Evolutionary conservation across 116 monocot genomes (phyloP).

Genomic region (Zostera marina): DNA sequence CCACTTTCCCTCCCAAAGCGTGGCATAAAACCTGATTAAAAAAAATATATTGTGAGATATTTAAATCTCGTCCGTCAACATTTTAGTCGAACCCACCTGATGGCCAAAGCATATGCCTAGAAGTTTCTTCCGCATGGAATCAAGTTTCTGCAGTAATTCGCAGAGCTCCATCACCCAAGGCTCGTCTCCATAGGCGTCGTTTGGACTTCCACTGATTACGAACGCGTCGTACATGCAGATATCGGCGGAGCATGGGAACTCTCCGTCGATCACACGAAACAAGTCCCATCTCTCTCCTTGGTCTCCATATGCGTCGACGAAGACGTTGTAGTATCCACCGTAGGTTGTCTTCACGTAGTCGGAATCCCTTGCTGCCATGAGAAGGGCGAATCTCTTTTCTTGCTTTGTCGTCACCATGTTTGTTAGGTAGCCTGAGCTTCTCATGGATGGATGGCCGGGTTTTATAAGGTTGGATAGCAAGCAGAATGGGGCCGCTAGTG

Average conservation of each 20-base stretch:
- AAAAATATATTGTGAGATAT: no score
- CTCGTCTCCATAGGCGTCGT: conserved; percentile 58
- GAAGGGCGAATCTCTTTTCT: conserved; percentile 40
- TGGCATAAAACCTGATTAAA: conserved; percentile 40
- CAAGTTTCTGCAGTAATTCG: conserved; percentile 23
- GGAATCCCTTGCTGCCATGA: conserved; percentile 46
- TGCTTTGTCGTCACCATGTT: neutral
- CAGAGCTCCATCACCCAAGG: conserved; percentile 43
- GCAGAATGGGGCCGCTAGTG: no score
- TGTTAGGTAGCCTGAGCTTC: neutral
- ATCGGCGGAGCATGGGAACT: conserved; percentile 35
- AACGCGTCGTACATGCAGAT: conserved; percentile 53
- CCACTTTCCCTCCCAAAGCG: conserved; percentile 55
- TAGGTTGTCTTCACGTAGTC: conserved; percentile 53
- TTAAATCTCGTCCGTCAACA: no score
- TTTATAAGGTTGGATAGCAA: neutral
- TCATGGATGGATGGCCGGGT: neutral
- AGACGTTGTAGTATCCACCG: conserved; percentile 67
- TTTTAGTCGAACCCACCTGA: conserved; percentile 9
- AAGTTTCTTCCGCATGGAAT: conserved; percentile 35
- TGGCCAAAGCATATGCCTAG: conserved; percentile 69
- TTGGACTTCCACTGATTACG: conserved; percentile 54
- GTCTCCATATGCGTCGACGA: conserved; percentile 32
- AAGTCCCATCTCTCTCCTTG: conserved; percentile 49
- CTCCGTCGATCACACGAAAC: conserved; percentile 44